Percentiles rank a stretch among this genome's conserved stretches.
phyloP scores from a whole-genome alignment of 331 rosid species.

The Telfairia occidentalis region DNA sequence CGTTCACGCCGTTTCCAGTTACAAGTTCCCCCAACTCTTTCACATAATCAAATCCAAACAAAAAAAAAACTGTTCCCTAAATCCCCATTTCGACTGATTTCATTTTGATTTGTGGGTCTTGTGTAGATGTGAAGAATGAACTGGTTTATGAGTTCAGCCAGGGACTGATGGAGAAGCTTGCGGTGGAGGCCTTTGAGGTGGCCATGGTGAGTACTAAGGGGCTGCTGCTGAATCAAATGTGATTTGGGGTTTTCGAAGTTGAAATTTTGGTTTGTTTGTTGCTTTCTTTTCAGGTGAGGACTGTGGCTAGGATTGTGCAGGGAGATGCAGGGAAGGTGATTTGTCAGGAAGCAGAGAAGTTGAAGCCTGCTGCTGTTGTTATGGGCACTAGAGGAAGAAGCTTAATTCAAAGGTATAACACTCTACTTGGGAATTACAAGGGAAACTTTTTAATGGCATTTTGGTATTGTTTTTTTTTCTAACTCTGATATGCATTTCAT shows the following conservation, averaged over 20 bases:
- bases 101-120: not conserved
- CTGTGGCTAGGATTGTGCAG: conserved; percentile 51
- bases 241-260: not conserved
- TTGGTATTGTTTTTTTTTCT: too few relatives aligned
- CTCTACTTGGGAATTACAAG: not conserved
- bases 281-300: conserved; percentile 28
- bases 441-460: not conserved
- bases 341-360: conserved; percentile 56
- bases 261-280: not conserved
- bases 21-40: not conserved
- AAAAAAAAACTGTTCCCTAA: not conserved
- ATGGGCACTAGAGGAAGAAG: conserved; percentile 64
- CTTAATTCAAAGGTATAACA: conserved; percentile 43
- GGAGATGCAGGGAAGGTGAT: conserved; percentile 59
- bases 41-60: not conserved
- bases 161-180: conserved; percentile 67
- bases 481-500: not conserved
- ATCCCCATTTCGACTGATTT: not conserved
- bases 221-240: not conserved
- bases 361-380: conserved; percentile 60
- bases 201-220: conserved; percentile 38
- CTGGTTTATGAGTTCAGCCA: conserved; percentile 44
- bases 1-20: conserved; percentile 71
- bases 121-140: conserved; percentile 47
- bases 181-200: conserved; percentile 58